These are phyloP conservation scores for Carallia brachiata DNA, from an alignment of 345 rosid species.

Conservation along the genomic window DNA sequence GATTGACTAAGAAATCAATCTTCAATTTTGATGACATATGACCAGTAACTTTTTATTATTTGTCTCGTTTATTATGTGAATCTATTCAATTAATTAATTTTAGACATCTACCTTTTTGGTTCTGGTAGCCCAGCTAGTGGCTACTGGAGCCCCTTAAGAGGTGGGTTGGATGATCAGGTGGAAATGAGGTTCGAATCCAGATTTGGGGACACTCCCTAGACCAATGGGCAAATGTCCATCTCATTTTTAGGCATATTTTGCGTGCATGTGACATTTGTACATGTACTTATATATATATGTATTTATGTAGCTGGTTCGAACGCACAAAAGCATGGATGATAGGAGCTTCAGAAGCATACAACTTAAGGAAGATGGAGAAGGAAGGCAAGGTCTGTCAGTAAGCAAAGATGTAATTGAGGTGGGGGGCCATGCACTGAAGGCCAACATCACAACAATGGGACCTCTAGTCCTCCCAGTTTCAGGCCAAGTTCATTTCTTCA, in stretches of 20 bases:
- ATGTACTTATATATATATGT: neutral
- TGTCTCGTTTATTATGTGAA: too few species aligned
- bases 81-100: too few species aligned
- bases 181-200: too few species aligned
- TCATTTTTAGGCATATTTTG: too few species aligned
- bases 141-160: too few species aligned
- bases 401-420: slow-evolving; percentile 52
- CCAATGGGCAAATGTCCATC: too few species aligned
- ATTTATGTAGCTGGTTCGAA: slow-evolving; percentile 52
- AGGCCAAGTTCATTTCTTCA: slow-evolving; percentile 52
- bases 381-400: slow-evolving; percentile 49
- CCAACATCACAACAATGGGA: slow-evolving; percentile 55
- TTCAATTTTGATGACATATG: neutral
- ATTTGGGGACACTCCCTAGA: too few species aligned
- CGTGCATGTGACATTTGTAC: too few species aligned
- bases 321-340: slow-evolving; percentile 58
- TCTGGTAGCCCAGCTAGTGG: too few species aligned
- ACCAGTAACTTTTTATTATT: too few species aligned
- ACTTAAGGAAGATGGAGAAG: slow-evolving; percentile 49
- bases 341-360: slow-evolving; percentile 52
- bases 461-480: slow-evolving; percentile 56
- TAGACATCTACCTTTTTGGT: too few species aligned
- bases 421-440: slow-evolving; percentile 57
- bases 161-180: too few species aligned
- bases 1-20: neutral